These are phyloP conservation scores for Melocanna baccifera DNA, from an alignment of 176 grass and related monocot genomes.

Conservation along the genomic window DNA sequence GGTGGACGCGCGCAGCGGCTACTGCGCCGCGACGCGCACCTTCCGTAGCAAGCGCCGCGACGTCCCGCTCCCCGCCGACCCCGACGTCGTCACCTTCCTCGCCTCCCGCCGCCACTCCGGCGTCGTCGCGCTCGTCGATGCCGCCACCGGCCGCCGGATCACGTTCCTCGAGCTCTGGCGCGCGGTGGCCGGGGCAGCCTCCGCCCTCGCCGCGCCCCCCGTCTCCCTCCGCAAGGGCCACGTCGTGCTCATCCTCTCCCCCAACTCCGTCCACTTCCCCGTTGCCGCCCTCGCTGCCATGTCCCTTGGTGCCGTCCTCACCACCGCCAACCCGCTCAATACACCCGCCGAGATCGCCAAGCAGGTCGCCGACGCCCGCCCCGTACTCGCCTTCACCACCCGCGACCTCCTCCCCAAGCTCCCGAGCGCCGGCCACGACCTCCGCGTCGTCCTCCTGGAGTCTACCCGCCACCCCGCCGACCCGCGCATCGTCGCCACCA, in stretches of 20 bases:
- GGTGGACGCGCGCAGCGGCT: conserved; percentile 64
- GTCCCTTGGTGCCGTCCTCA: conserved; percentile 80
- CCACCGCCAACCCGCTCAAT: conserved; percentile 89
- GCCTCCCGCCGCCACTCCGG: conserved; percentile 72
- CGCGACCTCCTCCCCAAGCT: conserved; percentile 72
- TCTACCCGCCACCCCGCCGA: background rate
- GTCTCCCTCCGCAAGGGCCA: conserved; percentile 65
- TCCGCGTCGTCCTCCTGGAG: conserved; percentile 76
- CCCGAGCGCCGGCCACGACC: background rate
- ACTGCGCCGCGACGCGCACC: conserved; percentile 50
- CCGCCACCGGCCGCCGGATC: conserved; percentile 49
- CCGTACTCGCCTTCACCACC: conserved; percentile 77
- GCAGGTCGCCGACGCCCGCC: conserved; percentile 75
- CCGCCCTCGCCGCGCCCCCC: conserved; percentile 70
- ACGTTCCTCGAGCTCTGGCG: conserved; percentile 75
- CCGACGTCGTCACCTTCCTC: conserved; percentile 72
- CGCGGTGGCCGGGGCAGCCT: conserved; percentile 49
- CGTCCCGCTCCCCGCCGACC: conserved; percentile 48
- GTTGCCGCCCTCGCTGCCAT: conserved; percentile 79
- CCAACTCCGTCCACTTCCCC: conserved; percentile 86
- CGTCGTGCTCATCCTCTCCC: conserved; percentile 80
- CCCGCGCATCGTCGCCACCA: conserved; percentile 58
- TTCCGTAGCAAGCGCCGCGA: conserved; percentile 64
- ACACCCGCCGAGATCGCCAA: conserved; percentile 74
- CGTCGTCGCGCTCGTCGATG: conserved; percentile 72